Conservation (phyloP, 1,139 yeast species). For the Kodamaea fungicola region DNA sequence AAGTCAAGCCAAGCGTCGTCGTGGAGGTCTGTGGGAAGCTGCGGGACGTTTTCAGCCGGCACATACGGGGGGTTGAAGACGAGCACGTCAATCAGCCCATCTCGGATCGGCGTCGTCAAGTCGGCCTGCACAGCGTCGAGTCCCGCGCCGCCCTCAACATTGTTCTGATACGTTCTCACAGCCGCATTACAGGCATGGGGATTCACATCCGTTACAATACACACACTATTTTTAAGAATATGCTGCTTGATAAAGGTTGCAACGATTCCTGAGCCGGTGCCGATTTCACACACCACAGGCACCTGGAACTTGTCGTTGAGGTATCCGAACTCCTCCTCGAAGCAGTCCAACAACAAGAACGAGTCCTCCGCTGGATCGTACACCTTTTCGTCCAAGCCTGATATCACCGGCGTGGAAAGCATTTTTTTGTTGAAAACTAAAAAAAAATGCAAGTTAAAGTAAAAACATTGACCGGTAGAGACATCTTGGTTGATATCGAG, state of each 20-base stretch:
- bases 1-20: constrained; percentile 75
- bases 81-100: constrained; percentile 55
- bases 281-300: constrained; percentile 78
- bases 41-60: constrained; percentile 67
- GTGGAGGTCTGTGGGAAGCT: constrained; percentile 48
- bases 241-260: constrained; percentile 64
- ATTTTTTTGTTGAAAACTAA: constrained; percentile 13
- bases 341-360: constrained; percentile 71
- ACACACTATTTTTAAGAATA: constrained; percentile 48
- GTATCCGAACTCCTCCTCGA: constrained; percentile 54
- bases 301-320: constrained; percentile 27
- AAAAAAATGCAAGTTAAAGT: constrained; percentile 62
- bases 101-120: constrained; percentile 50
- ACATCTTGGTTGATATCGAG: constrained; percentile 78
- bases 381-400: constrained; percentile 44
- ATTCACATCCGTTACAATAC: constrained; percentile 73
- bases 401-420: constrained; percentile 42
- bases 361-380: constrained; percentile 96
- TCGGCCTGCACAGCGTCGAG: constrained; percentile 61
- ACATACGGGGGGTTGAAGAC: constrained; percentile 96
- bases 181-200: constrained; percentile 69
- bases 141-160: constrained; percentile 4
- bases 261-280: constrained; percentile 89
- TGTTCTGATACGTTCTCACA: constrained; percentile 31
- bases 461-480: constrained; percentile 79